phyloP scores from a whole-genome alignment of 306 rosid species.

The Vicia faba region DNA sequence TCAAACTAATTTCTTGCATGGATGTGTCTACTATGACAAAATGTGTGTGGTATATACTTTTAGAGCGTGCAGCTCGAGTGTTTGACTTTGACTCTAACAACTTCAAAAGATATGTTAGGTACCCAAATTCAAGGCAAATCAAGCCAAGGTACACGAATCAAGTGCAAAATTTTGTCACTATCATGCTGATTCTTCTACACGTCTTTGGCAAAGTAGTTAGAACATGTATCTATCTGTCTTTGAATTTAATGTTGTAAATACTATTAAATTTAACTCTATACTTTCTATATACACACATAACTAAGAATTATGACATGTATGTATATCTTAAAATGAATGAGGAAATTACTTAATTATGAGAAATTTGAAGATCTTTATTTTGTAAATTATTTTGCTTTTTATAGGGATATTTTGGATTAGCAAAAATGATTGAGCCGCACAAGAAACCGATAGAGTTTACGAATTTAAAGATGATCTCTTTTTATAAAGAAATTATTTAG shows the following conservation, averaged over 20 bases:
- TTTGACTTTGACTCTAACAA: conserved; percentile 40
- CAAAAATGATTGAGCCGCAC: conserved; percentile 20
- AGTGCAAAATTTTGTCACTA: conserved; percentile 26
- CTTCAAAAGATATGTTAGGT: conserved; percentile 39
- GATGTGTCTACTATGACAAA: background rate
- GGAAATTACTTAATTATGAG: background rate
- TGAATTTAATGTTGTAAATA: too few relatives aligned
- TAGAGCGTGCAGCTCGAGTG: conserved; percentile 33
- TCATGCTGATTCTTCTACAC: conserved; percentile 35
- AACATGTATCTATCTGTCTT: too few relatives aligned
- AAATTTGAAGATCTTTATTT: conserved; percentile 15
- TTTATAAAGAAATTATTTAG: conserved; percentile 17
- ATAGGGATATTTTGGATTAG: background rate
- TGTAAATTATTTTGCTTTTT: conserved; percentile 20
- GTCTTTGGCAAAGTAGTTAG: background rate
- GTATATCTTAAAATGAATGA: background rate
- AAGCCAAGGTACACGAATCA: conserved; percentile 4
- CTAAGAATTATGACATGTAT: background rate
- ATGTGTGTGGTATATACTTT: background rate
- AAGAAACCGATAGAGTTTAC: conserved; percentile 25
- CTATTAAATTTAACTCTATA: too few relatives aligned
- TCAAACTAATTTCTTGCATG: background rate
- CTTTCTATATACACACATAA: background rate
- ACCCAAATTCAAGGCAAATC: conserved; percentile 35
- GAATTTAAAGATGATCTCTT: conserved; percentile 31